Conservation (phyloP, 345 rosid genomes). For the Bretschneidera sinensis region DNA sequence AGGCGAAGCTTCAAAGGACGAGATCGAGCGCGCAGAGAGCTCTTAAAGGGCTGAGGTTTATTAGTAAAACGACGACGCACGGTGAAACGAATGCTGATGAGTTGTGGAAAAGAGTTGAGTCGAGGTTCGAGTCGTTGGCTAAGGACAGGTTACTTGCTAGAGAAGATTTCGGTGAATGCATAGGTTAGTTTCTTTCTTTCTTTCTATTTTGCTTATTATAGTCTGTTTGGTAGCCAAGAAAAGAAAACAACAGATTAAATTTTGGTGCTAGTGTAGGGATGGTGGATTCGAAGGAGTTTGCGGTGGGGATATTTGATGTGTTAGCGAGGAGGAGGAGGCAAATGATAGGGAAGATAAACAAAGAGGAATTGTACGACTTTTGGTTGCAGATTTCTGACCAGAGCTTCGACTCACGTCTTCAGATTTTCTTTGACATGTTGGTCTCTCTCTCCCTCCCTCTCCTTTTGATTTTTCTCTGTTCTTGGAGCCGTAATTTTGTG, state of each 20-base stretch:
- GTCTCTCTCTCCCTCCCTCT: conserved; percentile 8
- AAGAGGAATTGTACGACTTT: conserved; percentile 80
- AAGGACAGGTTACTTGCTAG: conserved; percentile 65
- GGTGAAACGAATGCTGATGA: conserved; percentile 37
- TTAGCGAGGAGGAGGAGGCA: conserved; percentile 61
- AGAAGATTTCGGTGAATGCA: conserved; percentile 91
- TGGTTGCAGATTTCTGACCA: conserved; percentile 88
- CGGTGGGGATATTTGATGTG: conserved; percentile 76
- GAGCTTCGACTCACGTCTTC: conserved; percentile 95
- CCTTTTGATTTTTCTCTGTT: not conserved
- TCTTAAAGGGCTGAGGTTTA: conserved; percentile 70
- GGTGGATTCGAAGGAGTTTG: conserved; percentile 88
- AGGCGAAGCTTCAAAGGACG: conserved; percentile 57
- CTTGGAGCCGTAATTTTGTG: not conserved
- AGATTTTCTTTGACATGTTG: conserved; percentile 92
- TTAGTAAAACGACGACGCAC: conserved; percentile 52
- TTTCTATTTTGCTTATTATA: not conserved
- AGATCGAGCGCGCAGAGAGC: conserved; percentile 76
- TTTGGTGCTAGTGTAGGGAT: conserved; percentile 41
- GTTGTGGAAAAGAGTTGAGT: conserved; percentile 72
- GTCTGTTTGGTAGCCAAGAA: conserved; percentile 11
- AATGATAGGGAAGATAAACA: conserved; percentile 49
- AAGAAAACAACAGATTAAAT: not conserved
- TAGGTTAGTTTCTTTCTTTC: conserved; percentile 37
- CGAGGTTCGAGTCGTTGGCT: conserved; percentile 49